Percentiles rank a stretch among this genome's conserved stretches.
phyloP scores from a whole-genome alignment of 2,329 filamentous ascomycete species.

The Microcyclospora tardicrescens region DNA sequence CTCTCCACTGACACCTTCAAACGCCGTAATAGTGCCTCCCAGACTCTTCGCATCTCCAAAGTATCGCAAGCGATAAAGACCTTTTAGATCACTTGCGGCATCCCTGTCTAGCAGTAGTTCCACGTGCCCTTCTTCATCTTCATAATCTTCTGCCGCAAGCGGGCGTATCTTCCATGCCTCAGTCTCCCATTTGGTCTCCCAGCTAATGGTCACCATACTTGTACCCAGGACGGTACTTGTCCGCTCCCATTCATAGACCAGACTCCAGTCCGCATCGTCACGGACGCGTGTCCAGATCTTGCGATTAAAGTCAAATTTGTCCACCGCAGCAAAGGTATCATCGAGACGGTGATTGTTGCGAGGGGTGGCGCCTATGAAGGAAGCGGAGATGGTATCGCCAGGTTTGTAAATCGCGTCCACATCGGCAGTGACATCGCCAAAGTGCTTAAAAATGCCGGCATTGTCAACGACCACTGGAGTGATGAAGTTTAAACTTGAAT shows the following conservation, averaged over 20 bases:
- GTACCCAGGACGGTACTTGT: conserved; percentile 56
- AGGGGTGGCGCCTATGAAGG: conserved; percentile 78
- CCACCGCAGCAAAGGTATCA: conserved; percentile 63
- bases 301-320: conserved; percentile 40
- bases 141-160: conserved; percentile 22
- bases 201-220: conserved; percentile 66
- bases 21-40: conserved; percentile 49
- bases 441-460: conserved; percentile 50
- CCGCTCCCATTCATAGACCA: conserved; percentile 69
- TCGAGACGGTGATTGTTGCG: conserved; percentile 75
- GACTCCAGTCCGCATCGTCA: conserved; percentile 69
- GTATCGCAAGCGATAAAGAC: conserved; percentile 68
- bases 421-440: conserved; percentile 51
- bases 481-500: conserved; percentile 68
- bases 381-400: conserved; percentile 51
- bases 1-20: conserved; percentile 52
- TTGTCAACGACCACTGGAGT: conserved; percentile 63
- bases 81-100: conserved; percentile 25
- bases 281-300: conserved; percentile 51
- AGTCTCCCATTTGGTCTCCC: conserved; percentile 55
- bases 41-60: conserved; percentile 68
- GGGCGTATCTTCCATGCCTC: conserved; percentile 13
- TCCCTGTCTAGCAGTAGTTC: conserved; percentile 19
- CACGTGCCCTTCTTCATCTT: conserved; percentile 4
- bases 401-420: conserved; percentile 38